Percentiles rank a stretch among this genome's conserved stretches.
Conservation (phyloP, 2,329 filamentous ascomycete species). For the Lecanicillium sp. region DNA sequence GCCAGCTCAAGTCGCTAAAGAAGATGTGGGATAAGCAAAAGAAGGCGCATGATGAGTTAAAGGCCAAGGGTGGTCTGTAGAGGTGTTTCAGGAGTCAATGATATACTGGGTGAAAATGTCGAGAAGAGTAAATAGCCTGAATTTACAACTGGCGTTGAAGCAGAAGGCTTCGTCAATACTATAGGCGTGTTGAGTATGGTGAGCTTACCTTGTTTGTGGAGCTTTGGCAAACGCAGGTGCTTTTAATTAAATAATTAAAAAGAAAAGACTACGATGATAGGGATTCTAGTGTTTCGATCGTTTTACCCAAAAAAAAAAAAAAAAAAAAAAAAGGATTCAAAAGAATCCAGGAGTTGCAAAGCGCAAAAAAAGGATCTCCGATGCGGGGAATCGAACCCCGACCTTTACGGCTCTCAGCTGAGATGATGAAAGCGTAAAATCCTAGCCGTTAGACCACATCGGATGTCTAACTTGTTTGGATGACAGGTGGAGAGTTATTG, state of each 20-base stretch:
- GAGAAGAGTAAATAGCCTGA: neutral
- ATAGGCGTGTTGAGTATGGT: no score
- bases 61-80: conserved; percentile 22
- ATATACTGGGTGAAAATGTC: conserved; percentile 5
- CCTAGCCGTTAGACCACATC: conserved; percentile 7
- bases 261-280: no score
- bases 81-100: conserved; percentile 4
- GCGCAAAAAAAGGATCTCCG: conserved; percentile 3
- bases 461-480: conserved; percentile 3
- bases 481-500: neutral
- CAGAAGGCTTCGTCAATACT: no score
- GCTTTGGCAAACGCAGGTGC: no score
- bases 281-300: no score
- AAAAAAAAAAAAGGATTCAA: no score
- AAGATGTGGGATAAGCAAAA: conserved; percentile 91
- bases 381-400: conserved; percentile 9
- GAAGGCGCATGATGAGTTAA: conserved; percentile 63
- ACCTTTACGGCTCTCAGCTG: conserved; percentile 4
- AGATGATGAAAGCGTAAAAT: conserved; percentile 7
- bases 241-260: no score
- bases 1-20: conserved; percentile 67
- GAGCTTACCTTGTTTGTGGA: no score
- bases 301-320: no score
- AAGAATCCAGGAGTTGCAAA: no score
- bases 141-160: no score